phyloP scores from a whole-genome alignment of 2,329 filamentous ascomycete genomes.

The Curvularia spicifera region DNA sequence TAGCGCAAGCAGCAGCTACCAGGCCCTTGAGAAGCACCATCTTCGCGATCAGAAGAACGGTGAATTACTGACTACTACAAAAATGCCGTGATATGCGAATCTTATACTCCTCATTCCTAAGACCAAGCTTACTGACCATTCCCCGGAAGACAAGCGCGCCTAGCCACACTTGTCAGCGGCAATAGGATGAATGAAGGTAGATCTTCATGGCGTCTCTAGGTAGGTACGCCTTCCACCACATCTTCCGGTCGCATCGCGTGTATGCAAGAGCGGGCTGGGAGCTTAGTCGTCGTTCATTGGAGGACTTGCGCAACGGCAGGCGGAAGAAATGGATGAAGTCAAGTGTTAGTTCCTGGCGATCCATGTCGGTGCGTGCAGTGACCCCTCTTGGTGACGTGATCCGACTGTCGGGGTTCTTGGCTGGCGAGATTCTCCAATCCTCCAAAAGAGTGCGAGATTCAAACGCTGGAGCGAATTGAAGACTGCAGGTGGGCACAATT shows the following conservation, averaged over 20 bases:
- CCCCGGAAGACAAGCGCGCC: conserved; percentile 5
- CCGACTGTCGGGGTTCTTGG: conserved; percentile 4
- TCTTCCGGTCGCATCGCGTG: conserved; percentile 11
- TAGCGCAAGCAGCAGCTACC: conserved; percentile 31
- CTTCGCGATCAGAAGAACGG: conserved; percentile 21
- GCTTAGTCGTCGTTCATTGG: conserved; percentile 26
- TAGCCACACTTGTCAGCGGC: conserved; percentile 18
- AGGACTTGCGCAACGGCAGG: conserved; percentile 26
- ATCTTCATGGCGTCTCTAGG: conserved; percentile 10
- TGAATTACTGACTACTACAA: conserved; percentile 10
- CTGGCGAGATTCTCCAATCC: neutral
- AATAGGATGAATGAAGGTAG: conserved; percentile 11
- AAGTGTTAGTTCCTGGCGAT: conserved; percentile 22
- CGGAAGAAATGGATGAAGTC: conserved; percentile 29
- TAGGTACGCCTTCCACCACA: conserved; percentile 16
- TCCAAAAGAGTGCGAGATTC: neutral
- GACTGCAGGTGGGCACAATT: neutral
- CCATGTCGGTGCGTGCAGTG: conserved; percentile 18
- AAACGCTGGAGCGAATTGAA: neutral
- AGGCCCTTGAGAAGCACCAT: conserved; percentile 32
- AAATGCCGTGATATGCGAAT: neutral
- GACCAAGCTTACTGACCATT: conserved; percentile 4
- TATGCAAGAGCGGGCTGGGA: conserved; percentile 7
- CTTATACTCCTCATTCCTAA: conserved; percentile 10
- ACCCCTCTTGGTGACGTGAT: conserved; percentile 18